Base-by-base conservation (phyloP, 768 basidiomycete species). In the Tulasnella sp. region DNA sequence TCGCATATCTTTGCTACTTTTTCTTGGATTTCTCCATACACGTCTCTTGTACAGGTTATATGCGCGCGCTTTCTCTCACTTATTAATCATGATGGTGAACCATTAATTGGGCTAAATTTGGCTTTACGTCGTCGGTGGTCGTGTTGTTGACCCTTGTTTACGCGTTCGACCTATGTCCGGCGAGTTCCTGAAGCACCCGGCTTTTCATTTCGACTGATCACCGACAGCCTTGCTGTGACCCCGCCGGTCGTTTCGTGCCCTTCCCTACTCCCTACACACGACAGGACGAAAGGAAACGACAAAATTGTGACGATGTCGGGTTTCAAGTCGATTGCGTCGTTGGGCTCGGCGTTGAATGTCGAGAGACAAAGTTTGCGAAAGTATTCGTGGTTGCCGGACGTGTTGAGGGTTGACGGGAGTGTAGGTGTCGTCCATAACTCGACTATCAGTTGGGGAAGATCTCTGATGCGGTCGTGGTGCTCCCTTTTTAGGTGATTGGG, bases 351-450 rank as follows among this genome's bases (percentile, higher is more conserved):
- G 12, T 21, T 60, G 19, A 37, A 27, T 19, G 39, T 61, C 27
- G 49, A 61, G 31, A 31, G 21, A 14, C 58, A 41, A 19, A 25
- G 14, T 32, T 41, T 32, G 31, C 36, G 57, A 17, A 58, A 87
- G 85, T 89, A 87, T 66, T 86, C 86, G 14, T 93, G 90, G 89
- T 72, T 92, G 11, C 86, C 89, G 1, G 90, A 92, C 68, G 86
- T 92, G 17, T 73, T 92, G 41, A 79, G 89, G 37, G 55, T 91
- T 61, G 81, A 89, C 73, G 85, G 86, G 62, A 88, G 84, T 62
- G 86, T 89, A 67, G 63, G 82, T 73, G 5, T 23, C 29, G 31
- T 43, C 17, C 49, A n/a, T 5, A 6, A 2, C 29, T 8, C 8
- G 6, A 3, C 12, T 29, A 11, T n/a, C 2, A 11, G 9, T 37